phyloP scores from a whole-genome alignment of 2,329 filamentous ascomycete genomes.

The Colletotrichum destructivum region DNA sequence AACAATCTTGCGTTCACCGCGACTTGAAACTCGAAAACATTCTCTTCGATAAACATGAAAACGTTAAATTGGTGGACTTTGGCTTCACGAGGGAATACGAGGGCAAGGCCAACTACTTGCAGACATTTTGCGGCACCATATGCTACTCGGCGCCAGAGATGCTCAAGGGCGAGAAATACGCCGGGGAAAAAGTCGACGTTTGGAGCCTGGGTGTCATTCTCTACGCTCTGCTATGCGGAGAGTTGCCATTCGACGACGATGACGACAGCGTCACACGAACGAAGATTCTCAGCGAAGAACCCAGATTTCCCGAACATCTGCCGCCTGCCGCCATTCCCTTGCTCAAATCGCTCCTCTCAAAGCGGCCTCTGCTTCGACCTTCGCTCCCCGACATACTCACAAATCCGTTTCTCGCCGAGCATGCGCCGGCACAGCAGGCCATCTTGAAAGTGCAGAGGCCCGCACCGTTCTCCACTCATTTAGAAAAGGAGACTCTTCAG shows the following conservation, averaged over 20 bases:
- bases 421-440: slow-evolving; percentile 89
- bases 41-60: slow-evolving; percentile 94
- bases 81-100: slow-evolving; percentile 98
- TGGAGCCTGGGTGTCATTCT: slow-evolving; percentile 92
- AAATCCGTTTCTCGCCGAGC: slow-evolving; percentile 89
- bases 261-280: slow-evolving; percentile 89
- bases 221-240: slow-evolving; percentile 85
- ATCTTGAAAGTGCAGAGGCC: slow-evolving; percentile 88
- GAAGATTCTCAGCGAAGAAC: slow-evolving; percentile 88
- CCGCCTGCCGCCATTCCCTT: slow-evolving; percentile 83
- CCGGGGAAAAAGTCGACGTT: slow-evolving; percentile 97
- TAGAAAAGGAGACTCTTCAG: slow-evolving; percentile 93
- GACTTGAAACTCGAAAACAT: slow-evolving; percentile 98
- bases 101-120: slow-evolving; percentile 92
- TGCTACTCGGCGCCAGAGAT: slow-evolving; percentile 99
- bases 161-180: slow-evolving; percentile 98
- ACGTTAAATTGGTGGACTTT: slow-evolving; percentile 98
- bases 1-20: slow-evolving; percentile 94
- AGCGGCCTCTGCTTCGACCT: slow-evolving; percentile 88
- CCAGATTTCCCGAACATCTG: slow-evolving; percentile 86
- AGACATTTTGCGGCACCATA: slow-evolving; percentile 97
- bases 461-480: slow-evolving; percentile 84
- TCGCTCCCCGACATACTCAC: slow-evolving; percentile 87
- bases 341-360: slow-evolving; percentile 86
- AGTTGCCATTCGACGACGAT: slow-evolving; percentile 96